Conservation (phyloP, 1,284 basidiomycete genomes). For the Ceratobasidium sp. region DNA sequence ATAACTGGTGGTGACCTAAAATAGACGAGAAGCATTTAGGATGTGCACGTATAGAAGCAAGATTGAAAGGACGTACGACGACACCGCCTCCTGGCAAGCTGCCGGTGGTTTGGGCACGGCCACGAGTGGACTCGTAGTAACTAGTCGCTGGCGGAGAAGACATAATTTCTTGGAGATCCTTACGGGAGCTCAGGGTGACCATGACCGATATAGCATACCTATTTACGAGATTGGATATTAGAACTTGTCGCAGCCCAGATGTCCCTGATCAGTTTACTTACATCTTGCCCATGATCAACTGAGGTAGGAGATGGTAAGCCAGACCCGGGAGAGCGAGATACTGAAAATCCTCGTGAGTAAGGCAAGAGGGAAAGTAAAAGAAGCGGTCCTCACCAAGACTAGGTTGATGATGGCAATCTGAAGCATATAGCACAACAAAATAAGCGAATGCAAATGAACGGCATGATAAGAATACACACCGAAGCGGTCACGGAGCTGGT, state of each 20-base stretch:
- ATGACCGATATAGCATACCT: slow-evolving; percentile 50
- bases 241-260: too few species aligned
- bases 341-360: slow-evolving; percentile 12
- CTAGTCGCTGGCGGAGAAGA: slow-evolving; percentile 43
- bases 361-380: neutral
- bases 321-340: slow-evolving; percentile 48
- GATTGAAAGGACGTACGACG: slow-evolving; percentile 31
- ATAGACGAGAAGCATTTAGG: neutral
- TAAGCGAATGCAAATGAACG: neutral
- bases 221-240: neutral
- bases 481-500: slow-evolving; percentile 48
- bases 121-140: slow-evolving; percentile 44
- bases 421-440: neutral
- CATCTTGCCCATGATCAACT: slow-evolving; percentile 50
- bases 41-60: neutral
- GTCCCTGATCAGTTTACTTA: slow-evolving; percentile 17
- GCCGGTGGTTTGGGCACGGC: slow-evolving; percentile 29
- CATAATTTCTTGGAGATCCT: slow-evolving; percentile 48
- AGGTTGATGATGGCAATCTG: slow-evolving; percentile 49
- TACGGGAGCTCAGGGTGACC: slow-evolving; percentile 48
- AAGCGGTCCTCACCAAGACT: slow-evolving; percentile 45
- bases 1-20: slow-evolving; percentile 42
- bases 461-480: neutral
- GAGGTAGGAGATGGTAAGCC: slow-evolving; percentile 49
- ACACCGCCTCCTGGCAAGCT: slow-evolving; percentile 15